Conservation (phyloP, 352 stramenopile genomes). For the Peronospora destructor region DNA sequence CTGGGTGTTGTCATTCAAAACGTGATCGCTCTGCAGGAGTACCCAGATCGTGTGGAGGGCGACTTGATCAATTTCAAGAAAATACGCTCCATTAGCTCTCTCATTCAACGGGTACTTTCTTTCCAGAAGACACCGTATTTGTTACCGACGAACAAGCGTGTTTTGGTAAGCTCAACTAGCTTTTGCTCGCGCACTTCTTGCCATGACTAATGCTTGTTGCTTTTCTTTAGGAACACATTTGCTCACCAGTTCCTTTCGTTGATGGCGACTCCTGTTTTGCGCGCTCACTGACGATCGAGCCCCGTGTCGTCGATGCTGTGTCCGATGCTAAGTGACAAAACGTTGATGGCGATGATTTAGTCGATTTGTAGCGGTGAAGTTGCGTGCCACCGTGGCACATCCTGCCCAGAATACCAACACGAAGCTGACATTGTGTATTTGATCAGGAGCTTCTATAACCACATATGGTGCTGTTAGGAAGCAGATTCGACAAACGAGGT, state of each 20-base stretch:
- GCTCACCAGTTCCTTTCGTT: conserved; percentile 47
- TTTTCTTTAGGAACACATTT: conserved; percentile 61
- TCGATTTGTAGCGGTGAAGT: not conserved
- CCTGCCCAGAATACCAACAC: not conserved
- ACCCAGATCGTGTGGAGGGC: conserved; percentile 63
- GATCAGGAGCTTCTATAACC: not conserved
- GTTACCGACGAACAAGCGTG: conserved; percentile 65
- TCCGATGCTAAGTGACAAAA: conserved; percentile 12
- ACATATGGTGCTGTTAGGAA: not conserved
- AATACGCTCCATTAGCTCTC: conserved; percentile 58
- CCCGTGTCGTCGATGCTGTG: conserved; percentile 48
- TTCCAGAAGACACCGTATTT: conserved; percentile 80
- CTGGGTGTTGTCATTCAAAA: conserved; percentile 83
- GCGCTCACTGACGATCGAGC: conserved; percentile 77
- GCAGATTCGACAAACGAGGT: not conserved
- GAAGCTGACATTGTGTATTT: not conserved
- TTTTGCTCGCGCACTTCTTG: not conserved
- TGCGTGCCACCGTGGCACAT: not conserved
- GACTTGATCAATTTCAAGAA: conserved; percentile 87
- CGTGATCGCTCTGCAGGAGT: conserved; percentile 78
- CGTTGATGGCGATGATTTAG: conserved; percentile 1
- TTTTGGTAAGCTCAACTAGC: conserved; percentile 50
- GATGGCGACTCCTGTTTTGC: conserved; percentile 72
- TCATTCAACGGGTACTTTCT: conserved; percentile 52
- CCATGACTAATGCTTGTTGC: conserved; percentile 2